These are phyloP conservation scores for Capsicum baccatum DNA, from an alignment of 257 asterid species.

Conservation along the genomic window DNA sequence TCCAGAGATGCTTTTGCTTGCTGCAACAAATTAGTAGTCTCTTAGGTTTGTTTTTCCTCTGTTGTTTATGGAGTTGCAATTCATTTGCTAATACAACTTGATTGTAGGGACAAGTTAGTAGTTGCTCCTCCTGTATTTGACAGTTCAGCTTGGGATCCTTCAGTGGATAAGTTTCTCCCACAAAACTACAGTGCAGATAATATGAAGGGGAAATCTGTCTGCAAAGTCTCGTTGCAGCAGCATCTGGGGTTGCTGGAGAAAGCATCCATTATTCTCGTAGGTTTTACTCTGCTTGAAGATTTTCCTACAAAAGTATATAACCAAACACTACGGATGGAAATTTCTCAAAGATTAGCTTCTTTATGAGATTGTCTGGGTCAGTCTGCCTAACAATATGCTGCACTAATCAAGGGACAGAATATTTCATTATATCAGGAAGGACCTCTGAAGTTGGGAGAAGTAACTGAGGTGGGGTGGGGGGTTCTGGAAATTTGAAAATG, in stretches of 20 bases:
- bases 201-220: slow-evolving; percentile 65
- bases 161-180: slow-evolving; percentile 62
- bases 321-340: not conserved
- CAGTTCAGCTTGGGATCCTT: slow-evolving; percentile 78
- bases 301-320: not conserved
- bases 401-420: not conserved
- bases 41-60: not conserved
- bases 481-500: slow-evolving; percentile 3
- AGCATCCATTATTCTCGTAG: slow-evolving; percentile 58
- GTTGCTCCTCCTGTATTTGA: slow-evolving; percentile 73
- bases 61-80: not conserved
- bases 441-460: not conserved
- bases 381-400: slow-evolving; percentile 16
- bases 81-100: slow-evolving; percentile 32
- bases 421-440: not conserved
- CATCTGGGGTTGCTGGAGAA: slow-evolving; percentile 55
- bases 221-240: slow-evolving; percentile 67
- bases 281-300: slow-evolving; percentile 35
- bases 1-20: slow-evolving; percentile 8
- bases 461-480: not conserved
- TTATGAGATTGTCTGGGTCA: slow-evolving; percentile 17
- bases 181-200: slow-evolving; percentile 61
- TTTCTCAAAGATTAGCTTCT: slow-evolving; percentile 22
- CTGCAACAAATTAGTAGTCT: slow-evolving; percentile 27
- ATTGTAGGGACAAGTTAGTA: slow-evolving; percentile 66